Base-by-base conservation (phyloP, 176 grass and related monocot species). In the Leersia perrieri region DNA sequence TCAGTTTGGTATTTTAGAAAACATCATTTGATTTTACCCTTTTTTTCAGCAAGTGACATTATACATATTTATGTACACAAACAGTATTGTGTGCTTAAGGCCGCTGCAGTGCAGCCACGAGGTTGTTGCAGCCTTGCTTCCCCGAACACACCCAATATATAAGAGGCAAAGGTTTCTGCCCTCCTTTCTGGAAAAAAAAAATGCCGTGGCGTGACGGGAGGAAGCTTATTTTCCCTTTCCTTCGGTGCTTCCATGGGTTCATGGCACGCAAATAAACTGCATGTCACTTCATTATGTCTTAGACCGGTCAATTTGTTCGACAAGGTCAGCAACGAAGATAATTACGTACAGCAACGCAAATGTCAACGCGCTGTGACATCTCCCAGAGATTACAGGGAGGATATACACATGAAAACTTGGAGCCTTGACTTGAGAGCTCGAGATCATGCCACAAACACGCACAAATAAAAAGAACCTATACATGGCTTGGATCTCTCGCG, bases 401-500 rank as follows among this genome's bases (percentile, higher is more conserved):
- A 71, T 26, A 28, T 40, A 44, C 16, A 72, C 29, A 38, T 27
- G 62, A 28, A 60, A 47, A 69, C 33, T 66, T 38, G 22, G 22
- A 25, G 23, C 22, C 20, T 25, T 58, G n/a, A 40, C 62, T 45
- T 36, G 62, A 57, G 63, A 73, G 44, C n/a, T n/a, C n/a, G n/a
- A 53, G 66, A 78, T 74, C 83, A 55, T 53, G 38, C 76, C 39
- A 27, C n/a, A 63, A 66, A 20, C 27, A 12, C 44, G 26, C 64
- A 72, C 61, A 28, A 66, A 11, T 40, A 42, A 34, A 74, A 63
- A 55, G 41, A 53, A 63, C 82, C 70, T 82, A 67, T 85, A 78
- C 87, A 81, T 70, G 22, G 25, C 4, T 75, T 81, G 61, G 53
- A 58, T 63, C 77, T 70, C 32, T 47, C 23, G 49, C 39, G 53